A percentile compares a stretch with the other conserved stretches of the same genome.
These are phyloP conservation scores for Enterospora canceri DNA, from an alignment of 371 early-diverging fungal genomes.

Conservation along the genomic window DNA sequence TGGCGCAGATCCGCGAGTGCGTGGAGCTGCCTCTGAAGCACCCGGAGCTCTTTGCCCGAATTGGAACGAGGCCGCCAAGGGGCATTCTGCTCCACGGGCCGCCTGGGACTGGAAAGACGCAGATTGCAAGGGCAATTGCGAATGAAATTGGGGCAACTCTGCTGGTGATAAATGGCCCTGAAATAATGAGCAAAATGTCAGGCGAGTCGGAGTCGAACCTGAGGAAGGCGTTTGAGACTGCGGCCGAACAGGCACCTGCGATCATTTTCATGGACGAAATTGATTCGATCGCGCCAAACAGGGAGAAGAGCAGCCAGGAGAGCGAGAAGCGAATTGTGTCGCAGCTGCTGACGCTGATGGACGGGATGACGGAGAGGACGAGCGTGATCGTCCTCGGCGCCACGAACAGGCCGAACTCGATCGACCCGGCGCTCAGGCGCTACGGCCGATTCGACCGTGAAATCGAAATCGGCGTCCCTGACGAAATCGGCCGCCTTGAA, in stretches of 20 bases:
- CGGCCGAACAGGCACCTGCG: slow-evolving; percentile 82
- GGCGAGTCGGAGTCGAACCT: slow-evolving; percentile 94
- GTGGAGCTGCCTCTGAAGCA: slow-evolving; percentile 94
- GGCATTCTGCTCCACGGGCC: slow-evolving; percentile 81
- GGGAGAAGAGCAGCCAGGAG: slow-evolving; percentile 97
- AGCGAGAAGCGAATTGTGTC: slow-evolving; percentile 95
- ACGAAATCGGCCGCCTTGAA: slow-evolving; percentile 90
- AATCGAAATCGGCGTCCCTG: slow-evolving; percentile 97
- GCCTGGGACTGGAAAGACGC: slow-evolving; percentile 91
- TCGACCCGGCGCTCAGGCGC: slow-evolving; percentile 85
- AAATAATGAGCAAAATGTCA: slow-evolving; percentile 97
- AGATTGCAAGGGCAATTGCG: slow-evolving; percentile 83
- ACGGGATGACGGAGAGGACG: slow-evolving; percentile 88
- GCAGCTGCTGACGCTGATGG: slow-evolving; percentile 95
- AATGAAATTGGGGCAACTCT: slow-evolving; percentile 84
- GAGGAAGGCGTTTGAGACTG: slow-evolving; percentile 93
- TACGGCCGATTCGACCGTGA: slow-evolving; percentile 97
- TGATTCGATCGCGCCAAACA: slow-evolving; percentile 96
- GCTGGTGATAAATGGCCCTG: slow-evolving; percentile 91
- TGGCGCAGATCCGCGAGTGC: slow-evolving; percentile 96
- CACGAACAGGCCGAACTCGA: slow-evolving; percentile 89
- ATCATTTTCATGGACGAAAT: slow-evolving; percentile 98
- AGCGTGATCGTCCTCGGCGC: slow-evolving; percentile 92
- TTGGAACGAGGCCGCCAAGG: slow-evolving; percentile 89
- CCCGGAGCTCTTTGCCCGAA: slow-evolving; percentile 86